Evolutionary conservation across 2,329 filamentous ascomycete genomes (phyloP), one percentile per base, ranked within the genome.

Genomic region (Penicillium capsulatum): DNA sequence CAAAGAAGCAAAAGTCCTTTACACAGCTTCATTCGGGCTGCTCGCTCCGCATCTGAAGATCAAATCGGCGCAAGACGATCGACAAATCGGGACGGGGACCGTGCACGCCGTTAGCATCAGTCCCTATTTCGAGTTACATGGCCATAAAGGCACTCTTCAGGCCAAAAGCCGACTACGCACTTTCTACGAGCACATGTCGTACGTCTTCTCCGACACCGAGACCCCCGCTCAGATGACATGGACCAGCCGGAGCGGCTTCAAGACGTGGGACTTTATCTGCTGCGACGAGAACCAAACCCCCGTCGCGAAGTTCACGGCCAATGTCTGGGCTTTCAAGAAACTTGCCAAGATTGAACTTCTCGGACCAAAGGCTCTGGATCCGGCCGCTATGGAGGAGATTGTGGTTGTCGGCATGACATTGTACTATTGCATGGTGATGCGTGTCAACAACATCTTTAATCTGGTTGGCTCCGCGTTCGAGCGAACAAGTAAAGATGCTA

Each of bases 251-350:
- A 47, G 44, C 14, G 50, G 50, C 3, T 51, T 59, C 36, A 61
- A 53, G 44, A 53, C 36, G 2, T 61, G 57, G 54, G 54, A 60
- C 34, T 60, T 59, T 43, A 39, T 61, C 31, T 59, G 55, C 34
- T 31, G 53, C 10, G 52, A 58, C 28, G 53, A 59, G 32, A 36
- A 52, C 3, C 40, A 54, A 36, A 38, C 43, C 17, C 52, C 58
- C 4, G 48, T 61, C 13, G 57, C 56, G 6, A 54, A 47, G 37
- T 58, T 54, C 33, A 48, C 52, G 13, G 47, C 45, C 26, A 54
- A 57, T 27, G 30, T 53, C 7, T 57, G 55, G 55, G 49, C 39
- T 2, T 3, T 57, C 14, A 54, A 51, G 34, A 57, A 58, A 17
- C 19, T 55, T 7, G 57, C 44, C 14, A 44, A 47, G 7, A 54